Percentiles rank a stretch among this genome's conserved stretches.
Conservation (phyloP, 208 protist species). For the Acanthamoeba royreba region DNA sequence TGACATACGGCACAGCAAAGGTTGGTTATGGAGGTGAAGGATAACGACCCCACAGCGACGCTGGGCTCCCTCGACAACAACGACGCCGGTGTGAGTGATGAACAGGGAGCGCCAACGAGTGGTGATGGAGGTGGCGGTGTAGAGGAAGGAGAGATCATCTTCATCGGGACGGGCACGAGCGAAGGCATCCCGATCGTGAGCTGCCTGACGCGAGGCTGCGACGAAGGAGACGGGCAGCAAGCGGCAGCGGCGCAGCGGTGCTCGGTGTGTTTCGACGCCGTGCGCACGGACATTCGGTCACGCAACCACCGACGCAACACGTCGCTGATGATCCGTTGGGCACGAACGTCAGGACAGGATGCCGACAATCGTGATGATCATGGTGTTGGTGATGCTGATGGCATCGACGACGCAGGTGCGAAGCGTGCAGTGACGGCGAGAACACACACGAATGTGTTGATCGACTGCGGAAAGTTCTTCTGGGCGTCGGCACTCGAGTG, state of each 20-base stretch:
- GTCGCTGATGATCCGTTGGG: neutral
- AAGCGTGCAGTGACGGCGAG: too few relatives aligned
- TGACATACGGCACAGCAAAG: too few relatives aligned
- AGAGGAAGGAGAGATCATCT: neutral
- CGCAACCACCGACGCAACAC: constrained; percentile 13
- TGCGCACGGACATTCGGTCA: neutral
- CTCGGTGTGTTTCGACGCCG: neutral
- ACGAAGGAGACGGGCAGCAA: neutral
- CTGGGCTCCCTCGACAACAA: too few relatives aligned
- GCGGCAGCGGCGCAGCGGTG: neutral
- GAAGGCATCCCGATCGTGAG: neutral
- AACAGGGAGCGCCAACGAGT: too few relatives aligned
- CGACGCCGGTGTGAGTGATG: too few relatives aligned
- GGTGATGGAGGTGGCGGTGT: too few relatives aligned
- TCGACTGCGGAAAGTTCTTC: constrained; percentile 48
- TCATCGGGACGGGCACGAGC: neutral
- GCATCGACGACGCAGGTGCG: neutral
- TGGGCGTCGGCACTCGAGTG: neutral
- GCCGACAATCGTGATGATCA: neutral
- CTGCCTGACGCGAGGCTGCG: neutral
- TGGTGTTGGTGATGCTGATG: neutral
- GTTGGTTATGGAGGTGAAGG: too few relatives aligned
- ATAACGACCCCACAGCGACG: too few relatives aligned
- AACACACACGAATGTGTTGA: neutral
- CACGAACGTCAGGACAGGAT: neutral